These are phyloP conservation scores for Hebeloma cylindrosporum DNA, from an alignment of 768 basidiomycete species.

Conservation along the genomic window DNA sequence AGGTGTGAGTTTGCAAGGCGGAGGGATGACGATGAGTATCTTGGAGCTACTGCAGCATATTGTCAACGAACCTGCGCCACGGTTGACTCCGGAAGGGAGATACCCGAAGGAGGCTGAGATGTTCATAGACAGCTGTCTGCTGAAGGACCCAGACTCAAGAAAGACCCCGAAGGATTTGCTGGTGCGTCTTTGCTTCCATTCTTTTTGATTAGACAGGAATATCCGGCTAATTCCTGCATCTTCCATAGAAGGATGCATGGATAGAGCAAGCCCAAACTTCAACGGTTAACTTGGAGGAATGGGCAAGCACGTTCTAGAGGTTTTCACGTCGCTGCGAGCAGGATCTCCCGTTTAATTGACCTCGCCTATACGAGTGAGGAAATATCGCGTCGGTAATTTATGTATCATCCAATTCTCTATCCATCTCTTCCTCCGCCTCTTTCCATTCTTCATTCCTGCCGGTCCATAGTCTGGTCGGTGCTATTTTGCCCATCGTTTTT, in stretches of 20 bases:
- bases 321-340: neutral
- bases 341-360: neutral
- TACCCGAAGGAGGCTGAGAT: conserved; percentile 71
- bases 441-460: conserved; percentile 2
- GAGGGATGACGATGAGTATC: conserved; percentile 98
- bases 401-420: no score
- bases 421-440: neutral
- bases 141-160: conserved; percentile 85
- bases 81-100: conserved; percentile 70
- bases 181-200: conserved; percentile 43
- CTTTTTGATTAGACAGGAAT: conserved; percentile 1
- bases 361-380: neutral
- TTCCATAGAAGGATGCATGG: conserved; percentile 70
- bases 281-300: conserved; percentile 71
- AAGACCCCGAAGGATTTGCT: conserved; percentile 86
- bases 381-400: no score
- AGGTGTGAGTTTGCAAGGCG: conserved; percentile 91
- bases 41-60: conserved; percentile 96
- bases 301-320: conserved; percentile 70
- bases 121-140: conserved; percentile 87
- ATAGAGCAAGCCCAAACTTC: conserved; percentile 61
- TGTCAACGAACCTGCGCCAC: conserved; percentile 96
- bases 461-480: conserved; percentile 1
- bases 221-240: conserved; percentile 3
- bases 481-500: neutral